These are phyloP conservation scores for Dactylorhiza incarnata DNA, from an alignment of 106 monocot species.

Conservation along the genomic window DNA sequence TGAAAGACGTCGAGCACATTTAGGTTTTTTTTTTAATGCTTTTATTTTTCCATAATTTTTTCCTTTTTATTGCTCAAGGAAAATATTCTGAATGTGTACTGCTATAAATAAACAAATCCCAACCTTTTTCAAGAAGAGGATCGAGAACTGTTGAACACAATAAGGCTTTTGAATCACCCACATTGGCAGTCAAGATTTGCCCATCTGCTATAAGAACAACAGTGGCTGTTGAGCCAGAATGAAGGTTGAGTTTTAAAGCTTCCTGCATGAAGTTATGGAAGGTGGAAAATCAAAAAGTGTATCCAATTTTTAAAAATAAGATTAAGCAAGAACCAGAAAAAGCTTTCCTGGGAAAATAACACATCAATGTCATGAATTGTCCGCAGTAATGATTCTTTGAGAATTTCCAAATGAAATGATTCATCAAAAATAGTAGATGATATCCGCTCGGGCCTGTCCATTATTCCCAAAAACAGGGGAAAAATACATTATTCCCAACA, in stretches of 20 bases:
- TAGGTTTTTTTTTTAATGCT: not conserved
- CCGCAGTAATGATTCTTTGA: constrained; percentile 75
- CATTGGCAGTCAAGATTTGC: constrained; percentile 62
- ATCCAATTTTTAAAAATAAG: not conserved
- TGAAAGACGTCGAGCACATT: not conserved
- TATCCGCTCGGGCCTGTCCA: constrained; percentile 34
- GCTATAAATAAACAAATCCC: not conserved
- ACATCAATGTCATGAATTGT: constrained; percentile 80
- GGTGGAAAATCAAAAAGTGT: not conserved
- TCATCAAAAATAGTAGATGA: constrained; percentile 44
- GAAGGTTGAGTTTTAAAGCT: constrained; percentile 41
- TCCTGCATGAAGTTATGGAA: constrained; percentile 45
- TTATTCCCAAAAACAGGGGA: not conserved
- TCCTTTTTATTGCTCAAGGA: not conserved
- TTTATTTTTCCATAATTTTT: not conserved
- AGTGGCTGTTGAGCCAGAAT: constrained; percentile 81
- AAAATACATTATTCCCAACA: not conserved
- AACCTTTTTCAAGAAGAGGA: constrained; percentile 31
- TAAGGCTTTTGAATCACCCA: constrained; percentile 87
- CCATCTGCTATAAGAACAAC: constrained; percentile 73
- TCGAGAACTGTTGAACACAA: constrained; percentile 55
- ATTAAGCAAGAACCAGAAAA: constrained; percentile 3
- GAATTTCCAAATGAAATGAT: constrained; percentile 50
- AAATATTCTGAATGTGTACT: not conserved
- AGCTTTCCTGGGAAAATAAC: constrained; percentile 69